phyloP scores from a whole-genome alignment of 305 asterid genomes.

The Rubia peregrina region DNA sequence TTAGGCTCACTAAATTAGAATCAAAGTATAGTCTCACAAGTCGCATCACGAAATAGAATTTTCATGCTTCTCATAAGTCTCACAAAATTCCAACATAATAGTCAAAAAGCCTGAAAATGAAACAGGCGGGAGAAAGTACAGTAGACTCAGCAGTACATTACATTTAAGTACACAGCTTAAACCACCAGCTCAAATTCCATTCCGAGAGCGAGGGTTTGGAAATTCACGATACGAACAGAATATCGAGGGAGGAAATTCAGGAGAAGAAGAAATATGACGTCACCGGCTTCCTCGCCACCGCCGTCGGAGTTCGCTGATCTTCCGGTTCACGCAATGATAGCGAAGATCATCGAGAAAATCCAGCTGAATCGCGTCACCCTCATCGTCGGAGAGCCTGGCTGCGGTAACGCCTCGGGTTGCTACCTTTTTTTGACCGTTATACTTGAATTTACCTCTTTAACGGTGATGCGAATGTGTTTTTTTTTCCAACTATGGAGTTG shows the following conservation, averaged over 20 bases:
- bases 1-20: no score
- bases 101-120: no score
- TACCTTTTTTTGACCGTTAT: neutral
- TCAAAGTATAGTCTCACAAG: no score
- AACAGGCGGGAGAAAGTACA: no score
- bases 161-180: no score
- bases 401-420: constrained; percentile 35
- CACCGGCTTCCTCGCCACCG: constrained; percentile 21
- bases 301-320: constrained; percentile 38
- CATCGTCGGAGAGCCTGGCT: constrained; percentile 91
- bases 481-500: neutral
- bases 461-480: neutral
- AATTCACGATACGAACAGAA: neutral
- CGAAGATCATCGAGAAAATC: constrained; percentile 65
- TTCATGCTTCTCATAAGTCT: no score
- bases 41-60: no score
- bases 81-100: no score
- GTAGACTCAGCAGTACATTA: no score
- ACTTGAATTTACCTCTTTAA: neutral
- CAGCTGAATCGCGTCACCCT: constrained; percentile 79
- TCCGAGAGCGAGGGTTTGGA: constrained; percentile 19
- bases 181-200: neutral
- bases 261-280: constrained; percentile 27
- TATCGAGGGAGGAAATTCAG: neutral
- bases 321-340: constrained; percentile 52